Base-by-base conservation (phyloP, 495 filamentous ascomycete genomes). In the Lichina pygmaea region DNA sequence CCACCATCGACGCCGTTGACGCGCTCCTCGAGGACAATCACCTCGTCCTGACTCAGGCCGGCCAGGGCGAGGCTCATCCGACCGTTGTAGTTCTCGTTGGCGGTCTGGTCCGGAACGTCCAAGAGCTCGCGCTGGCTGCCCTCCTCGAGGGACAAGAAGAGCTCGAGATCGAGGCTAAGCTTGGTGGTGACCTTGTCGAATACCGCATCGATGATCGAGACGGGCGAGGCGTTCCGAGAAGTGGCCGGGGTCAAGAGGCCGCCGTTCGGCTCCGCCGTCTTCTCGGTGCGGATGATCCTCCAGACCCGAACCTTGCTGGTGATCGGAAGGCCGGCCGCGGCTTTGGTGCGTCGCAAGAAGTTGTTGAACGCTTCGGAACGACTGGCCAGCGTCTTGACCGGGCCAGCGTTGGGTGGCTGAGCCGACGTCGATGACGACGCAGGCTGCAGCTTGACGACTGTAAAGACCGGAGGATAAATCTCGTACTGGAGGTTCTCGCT, bases 391-490 rank as follows among this genome's bases (percentile, higher is more conserved):
- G 82, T 55, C 48, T 62, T 68, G 13, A 71, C 62, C 0, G 78
- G 71, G 8, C 66, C 63, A 9, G 66, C 59, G 16, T 63, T 24
- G 11, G 42, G 67, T 53, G 71, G 76, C 47, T 57, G 64, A 17
- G 51, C 62, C 51, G 68, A 64, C 6, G 76, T 69, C n/a, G 67
- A 71, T 8, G 58, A 66, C n/a, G 62, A 56, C 15, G 66, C 60
- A 46, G 69, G 68, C 51, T 71, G 68, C 8, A 95, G 63, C 50
- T 85, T 84, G 51, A 91, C 71, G 40, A 97, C 70, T 1, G 77
- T 85, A 60, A 93, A 81, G 16, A 93, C 68, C 2, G 81, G 84
- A 15, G 86, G 91, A 52, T 85, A 70, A 33, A 80, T 64, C 56
- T 97, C 89, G 51, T 78, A 86, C 53, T 79, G 68, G 8, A 93